Evolutionary conservation across 495 filamentous ascomycete species (phyloP).

Genomic region (Podospora didyma): DNA sequence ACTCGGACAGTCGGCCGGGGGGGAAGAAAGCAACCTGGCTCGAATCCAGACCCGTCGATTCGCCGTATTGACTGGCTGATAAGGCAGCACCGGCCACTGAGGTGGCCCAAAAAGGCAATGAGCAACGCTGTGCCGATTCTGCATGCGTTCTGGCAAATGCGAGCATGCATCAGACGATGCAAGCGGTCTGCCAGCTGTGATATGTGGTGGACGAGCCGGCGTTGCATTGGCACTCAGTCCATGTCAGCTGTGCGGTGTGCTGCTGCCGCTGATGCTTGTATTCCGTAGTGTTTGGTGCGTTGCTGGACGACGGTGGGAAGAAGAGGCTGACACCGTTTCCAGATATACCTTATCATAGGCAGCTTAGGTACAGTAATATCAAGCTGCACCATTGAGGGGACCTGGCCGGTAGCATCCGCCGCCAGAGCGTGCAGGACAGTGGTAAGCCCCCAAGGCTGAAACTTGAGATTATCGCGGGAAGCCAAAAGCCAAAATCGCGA

Average conservation of each 20-base stretch:
- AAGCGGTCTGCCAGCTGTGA: background rate
- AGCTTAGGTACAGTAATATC: background rate
- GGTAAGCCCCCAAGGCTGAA: slow-evolving; percentile 9
- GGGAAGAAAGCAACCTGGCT: background rate
- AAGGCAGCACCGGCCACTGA: background rate
- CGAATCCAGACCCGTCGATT: background rate
- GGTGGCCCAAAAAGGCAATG: slow-evolving; percentile 13
- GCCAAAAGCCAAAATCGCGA: slow-evolving; percentile 2
- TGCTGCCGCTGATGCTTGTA: no score
- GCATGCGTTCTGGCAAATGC: slow-evolving; percentile 7
- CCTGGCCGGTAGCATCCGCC: background rate
- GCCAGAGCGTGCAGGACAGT: background rate
- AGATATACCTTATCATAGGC: background rate
- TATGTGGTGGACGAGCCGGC: slow-evolving; percentile 3
- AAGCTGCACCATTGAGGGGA: background rate
- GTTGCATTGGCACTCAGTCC: background rate
- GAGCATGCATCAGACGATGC: slow-evolving; percentile 1
- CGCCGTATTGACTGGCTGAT: background rate
- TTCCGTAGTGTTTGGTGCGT: no score
- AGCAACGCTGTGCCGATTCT: slow-evolving; percentile 15
- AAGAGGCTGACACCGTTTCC: no score
- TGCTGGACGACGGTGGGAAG: no score
- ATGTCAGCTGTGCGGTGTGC: no score
- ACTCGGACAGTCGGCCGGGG: background rate
- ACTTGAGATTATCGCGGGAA: slow-evolving; percentile 6